A percentile compares a stretch with the other conserved stretches of the same genome.
Evolutionary conservation across 1,284 basidiomycete genomes (phyloP).

Genomic region (Trichosporon ovoides): DNA sequence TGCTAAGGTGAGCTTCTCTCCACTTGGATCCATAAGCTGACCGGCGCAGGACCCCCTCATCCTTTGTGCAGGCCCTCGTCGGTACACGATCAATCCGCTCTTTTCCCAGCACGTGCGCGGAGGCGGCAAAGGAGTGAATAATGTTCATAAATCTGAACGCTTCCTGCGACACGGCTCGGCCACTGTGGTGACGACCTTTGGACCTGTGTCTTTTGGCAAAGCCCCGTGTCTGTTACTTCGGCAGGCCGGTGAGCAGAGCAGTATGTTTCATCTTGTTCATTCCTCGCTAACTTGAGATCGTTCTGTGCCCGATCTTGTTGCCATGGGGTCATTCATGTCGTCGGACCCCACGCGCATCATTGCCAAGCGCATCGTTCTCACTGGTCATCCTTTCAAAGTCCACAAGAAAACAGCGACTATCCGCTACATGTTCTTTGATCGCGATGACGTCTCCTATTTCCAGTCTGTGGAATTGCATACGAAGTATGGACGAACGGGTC

Average conservation of each 20-base stretch:
- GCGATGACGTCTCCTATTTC: slow-evolving; percentile 88
- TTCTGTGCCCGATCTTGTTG: slow-evolving; percentile 72
- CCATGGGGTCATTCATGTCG: slow-evolving; percentile 79
- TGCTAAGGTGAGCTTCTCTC: slow-evolving; percentile 64
- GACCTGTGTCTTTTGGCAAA: slow-evolving; percentile 83
- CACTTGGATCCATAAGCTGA: background rate
- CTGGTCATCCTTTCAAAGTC: slow-evolving; percentile 94
- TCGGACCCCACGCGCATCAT: slow-evolving; percentile 88
- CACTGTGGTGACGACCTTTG: slow-evolving; percentile 78
- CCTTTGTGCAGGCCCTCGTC: slow-evolving; percentile 80
- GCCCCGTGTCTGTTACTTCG: slow-evolving; percentile 66
- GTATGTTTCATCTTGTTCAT: background rate
- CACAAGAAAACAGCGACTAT: slow-evolving; percentile 97
- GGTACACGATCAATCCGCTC: slow-evolving; percentile 75
- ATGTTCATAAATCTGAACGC: slow-evolving; percentile 96
- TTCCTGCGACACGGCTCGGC: slow-evolving; percentile 79
- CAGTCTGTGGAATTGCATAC: slow-evolving; percentile 89
- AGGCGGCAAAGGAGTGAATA: slow-evolving; percentile 84
- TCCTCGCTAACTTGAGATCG: background rate
- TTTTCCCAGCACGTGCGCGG: slow-evolving; percentile 89
- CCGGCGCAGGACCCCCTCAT: slow-evolving; percentile 70
- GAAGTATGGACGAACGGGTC: slow-evolving; percentile 86
- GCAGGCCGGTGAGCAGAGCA: background rate
- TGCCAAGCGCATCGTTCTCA: slow-evolving; percentile 86
- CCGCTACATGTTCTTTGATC: slow-evolving; percentile 97